A percentile compares a stretch with the other conserved stretches of the same genome.
phyloP scores from a whole-genome alignment of 1,284 basidiomycete species.

The Abortiporus biennis region DNA sequence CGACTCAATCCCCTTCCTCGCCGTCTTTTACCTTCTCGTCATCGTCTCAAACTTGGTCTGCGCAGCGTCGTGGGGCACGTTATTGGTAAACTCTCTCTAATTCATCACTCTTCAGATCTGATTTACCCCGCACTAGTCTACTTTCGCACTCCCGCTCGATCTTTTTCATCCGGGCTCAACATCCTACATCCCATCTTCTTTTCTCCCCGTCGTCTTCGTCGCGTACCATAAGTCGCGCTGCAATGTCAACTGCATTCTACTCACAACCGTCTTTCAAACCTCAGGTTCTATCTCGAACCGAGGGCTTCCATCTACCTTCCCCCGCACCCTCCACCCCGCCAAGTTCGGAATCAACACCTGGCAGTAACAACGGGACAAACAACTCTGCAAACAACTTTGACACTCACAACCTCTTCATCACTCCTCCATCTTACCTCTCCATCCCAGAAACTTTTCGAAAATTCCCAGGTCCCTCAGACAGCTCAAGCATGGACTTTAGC shows the following conservation, averaged over 20 bases:
- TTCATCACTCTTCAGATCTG: too few relatives aligned
- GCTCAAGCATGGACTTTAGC: conserved; percentile 42
- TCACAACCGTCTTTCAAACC: conserved; percentile 30
- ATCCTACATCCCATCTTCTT: not conserved
- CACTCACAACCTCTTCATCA: conserved; percentile 34
- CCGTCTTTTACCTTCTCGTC: too few relatives aligned
- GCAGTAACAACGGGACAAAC: conserved; percentile 21
- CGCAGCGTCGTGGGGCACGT: too few relatives aligned
- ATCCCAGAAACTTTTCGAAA: conserved; percentile 48
- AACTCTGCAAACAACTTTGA: conserved; percentile 21
- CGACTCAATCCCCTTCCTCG: too few relatives aligned
- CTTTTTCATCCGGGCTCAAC: not conserved
- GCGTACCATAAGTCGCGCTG: not conserved
- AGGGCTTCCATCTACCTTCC: conserved; percentile 59
- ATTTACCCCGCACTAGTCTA: not conserved
- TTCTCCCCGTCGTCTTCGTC: not conserved
- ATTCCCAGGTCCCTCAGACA: conserved; percentile 22
- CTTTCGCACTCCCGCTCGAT: not conserved
- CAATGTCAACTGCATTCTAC: conserved; percentile 18
- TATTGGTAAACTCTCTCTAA: too few relatives aligned
- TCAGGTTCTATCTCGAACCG: conserved; percentile 40
- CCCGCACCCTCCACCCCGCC: conserved; percentile 30
- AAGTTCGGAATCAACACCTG: conserved; percentile 24
- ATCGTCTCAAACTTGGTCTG: too few relatives aligned
- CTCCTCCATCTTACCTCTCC: conserved; percentile 30